Evolutionary conservation across 371 early-diverging fungal genomes (phyloP).

Genomic region (Funneliformis caledonium): DNA sequence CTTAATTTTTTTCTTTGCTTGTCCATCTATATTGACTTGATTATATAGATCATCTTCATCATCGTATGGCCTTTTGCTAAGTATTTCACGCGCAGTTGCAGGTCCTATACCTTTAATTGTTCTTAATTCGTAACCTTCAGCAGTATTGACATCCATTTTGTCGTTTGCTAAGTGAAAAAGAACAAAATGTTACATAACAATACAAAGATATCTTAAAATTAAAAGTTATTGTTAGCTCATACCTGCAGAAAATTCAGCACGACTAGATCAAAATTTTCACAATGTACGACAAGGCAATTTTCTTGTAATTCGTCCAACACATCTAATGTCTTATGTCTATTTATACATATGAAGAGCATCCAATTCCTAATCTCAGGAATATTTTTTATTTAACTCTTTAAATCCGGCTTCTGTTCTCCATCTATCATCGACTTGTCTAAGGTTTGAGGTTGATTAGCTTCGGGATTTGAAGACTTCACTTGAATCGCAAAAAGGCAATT

Average conservation of each 20-base stretch:
- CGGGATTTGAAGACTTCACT: too few species aligned
- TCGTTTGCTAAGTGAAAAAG: background rate
- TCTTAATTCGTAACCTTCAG: background rate
- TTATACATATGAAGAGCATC: too few species aligned
- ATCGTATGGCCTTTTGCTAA: background rate
- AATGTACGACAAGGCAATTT: too few species aligned
- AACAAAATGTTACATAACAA: background rate
- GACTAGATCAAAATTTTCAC: background rate
- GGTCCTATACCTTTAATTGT: background rate
- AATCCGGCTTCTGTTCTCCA: too few species aligned
- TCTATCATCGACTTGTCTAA: too few species aligned
- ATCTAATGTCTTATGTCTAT: too few species aligned
- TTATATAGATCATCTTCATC: background rate
- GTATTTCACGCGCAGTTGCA: background rate
- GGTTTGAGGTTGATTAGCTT: too few species aligned
- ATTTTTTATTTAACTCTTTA: too few species aligned
- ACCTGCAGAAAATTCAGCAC: slow-evolving; percentile 1
- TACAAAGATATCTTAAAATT: background rate
- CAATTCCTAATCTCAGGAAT: too few species aligned
- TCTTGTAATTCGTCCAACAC: too few species aligned
- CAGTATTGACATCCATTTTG: background rate
- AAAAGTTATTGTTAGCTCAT: background rate
- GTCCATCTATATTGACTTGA: background rate
- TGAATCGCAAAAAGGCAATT: too few species aligned
- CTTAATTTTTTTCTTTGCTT: background rate